Conservation (phyloP, 2,329 filamentous ascomycete species). For the Claviceps pusilla region DNA sequence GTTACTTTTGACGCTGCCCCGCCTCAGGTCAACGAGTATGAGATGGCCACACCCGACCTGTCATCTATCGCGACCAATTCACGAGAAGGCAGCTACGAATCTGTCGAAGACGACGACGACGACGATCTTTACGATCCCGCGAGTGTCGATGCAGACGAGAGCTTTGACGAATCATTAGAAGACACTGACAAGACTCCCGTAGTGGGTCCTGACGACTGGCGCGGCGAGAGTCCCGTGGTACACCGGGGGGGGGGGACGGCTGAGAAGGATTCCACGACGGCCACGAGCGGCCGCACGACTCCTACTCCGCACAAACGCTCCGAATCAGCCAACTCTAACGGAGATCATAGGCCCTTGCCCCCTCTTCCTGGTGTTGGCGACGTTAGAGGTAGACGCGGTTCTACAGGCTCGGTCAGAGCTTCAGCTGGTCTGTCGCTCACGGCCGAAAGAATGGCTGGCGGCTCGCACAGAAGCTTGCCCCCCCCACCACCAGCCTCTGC, state of each 20-base stretch:
- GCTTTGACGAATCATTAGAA: conserved; percentile 89
- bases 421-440: conserved; percentile 53
- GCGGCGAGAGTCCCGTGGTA: conserved; percentile 47
- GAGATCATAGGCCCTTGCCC: conserved; percentile 70
- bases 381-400: conserved; percentile 23
- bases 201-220: conserved; percentile 94
- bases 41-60: conserved; percentile 93
- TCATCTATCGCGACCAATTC: conserved; percentile 83
- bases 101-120: conserved; percentile 57
- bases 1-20: conserved; percentile 92
- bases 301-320: conserved; percentile 45
- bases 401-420: conserved; percentile 34
- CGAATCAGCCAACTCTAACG: conserved; percentile 63
- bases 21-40: conserved; percentile 92
- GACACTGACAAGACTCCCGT: conserved; percentile 96
- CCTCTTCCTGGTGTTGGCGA: conserved; percentile 55
- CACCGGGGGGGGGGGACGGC: conserved; percentile 10
- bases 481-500: conserved; percentile 52
- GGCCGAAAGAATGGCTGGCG: conserved; percentile 54
- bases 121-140: conserved; percentile 36
- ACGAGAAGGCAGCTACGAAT: conserved; percentile 85
- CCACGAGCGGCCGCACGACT: conserved; percentile 24
- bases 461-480: conserved; percentile 53
- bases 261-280: conserved; percentile 25
- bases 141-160: conserved; percentile 48